Evolutionary conservation across 2,329 filamentous ascomycete species (phyloP), one percentile per base, ranked within the genome.

Genomic region (Pseudogymnoascus sp.): DNA sequence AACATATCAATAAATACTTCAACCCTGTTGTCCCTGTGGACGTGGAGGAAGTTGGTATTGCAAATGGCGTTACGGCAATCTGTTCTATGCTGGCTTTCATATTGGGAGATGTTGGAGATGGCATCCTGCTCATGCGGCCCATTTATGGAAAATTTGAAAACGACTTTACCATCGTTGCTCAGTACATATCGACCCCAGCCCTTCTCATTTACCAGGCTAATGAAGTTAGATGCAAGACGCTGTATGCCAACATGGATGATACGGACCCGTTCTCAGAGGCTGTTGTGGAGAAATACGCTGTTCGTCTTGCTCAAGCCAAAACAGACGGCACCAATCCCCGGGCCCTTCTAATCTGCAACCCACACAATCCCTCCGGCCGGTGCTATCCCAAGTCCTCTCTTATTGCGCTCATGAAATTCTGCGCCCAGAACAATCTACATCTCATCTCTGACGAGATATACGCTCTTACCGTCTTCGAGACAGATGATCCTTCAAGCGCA

Each of bases 391-490:
- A 47, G 2, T 67, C 69, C 23, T 69, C 69, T 1, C 66, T 74
- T n/a, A 67, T 62, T 62, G 69, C 63, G 17, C 64, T 71, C 26
- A 72, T 80, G 69, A 67, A 63, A 3, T 71, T 82, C 31, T 82
- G 79, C 64, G 69, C 76, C 60, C 73, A 75, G 60, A 71, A 80
- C 64, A 66, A 72, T 7, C 72, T 82, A 21, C 79, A 82, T 65
- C 67, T 82, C 23, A 76, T 82, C 66, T 77, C 75, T 62, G 80
- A 82, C 66, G 80, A 83, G 67, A 77, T 82, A 31, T 82, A 82
- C 67, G 80, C 78, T 2, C 68, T 79, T 15, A 79, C 78, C 0
- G 71, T 77, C 0, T 82, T 74, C 67, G 69, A 74, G 23, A 77
- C 74, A 40, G 69, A 66, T 1, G 69, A 69, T 6, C 21, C 21